Evolutionary conservation across 768 basidiomycete genomes (phyloP).

Genomic region (Hygrophorus pudorinus): DNA sequence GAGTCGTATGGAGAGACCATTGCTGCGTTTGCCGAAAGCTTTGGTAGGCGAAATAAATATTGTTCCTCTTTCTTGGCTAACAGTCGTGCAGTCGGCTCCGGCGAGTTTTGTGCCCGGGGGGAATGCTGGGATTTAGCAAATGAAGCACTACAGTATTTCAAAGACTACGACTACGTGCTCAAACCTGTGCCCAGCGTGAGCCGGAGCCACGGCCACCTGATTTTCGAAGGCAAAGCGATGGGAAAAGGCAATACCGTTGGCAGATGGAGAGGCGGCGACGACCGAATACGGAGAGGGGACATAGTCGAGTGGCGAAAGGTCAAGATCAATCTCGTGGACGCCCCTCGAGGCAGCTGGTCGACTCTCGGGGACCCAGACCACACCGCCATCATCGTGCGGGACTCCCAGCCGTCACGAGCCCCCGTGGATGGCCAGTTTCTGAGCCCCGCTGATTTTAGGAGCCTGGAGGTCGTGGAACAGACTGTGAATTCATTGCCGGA

Average conservation of each 20-base stretch:
- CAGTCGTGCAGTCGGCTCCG: constrained; percentile 18
- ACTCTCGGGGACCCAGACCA: constrained; percentile 44
- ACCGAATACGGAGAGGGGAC: constrained; percentile 41
- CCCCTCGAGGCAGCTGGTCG: constrained; percentile 16
- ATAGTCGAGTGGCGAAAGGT: constrained; percentile 44
- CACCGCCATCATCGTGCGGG: constrained; percentile 39
- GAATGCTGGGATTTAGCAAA: constrained; percentile 52
- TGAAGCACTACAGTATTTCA: constrained; percentile 35
- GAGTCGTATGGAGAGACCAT: constrained; percentile 41
- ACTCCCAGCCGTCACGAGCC: constrained; percentile 21
- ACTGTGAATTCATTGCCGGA: constrained; percentile 31
- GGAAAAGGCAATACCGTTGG: constrained; percentile 26
- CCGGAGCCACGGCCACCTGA: constrained; percentile 46
- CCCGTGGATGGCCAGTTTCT: constrained; percentile 25
- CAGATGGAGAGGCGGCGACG: constrained; percentile 43
- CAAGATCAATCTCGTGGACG: constrained; percentile 19
- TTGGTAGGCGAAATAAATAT: constrained; percentile 5
- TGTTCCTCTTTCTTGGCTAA: too few relatives aligned
- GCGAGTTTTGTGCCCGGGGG: constrained; percentile 36
- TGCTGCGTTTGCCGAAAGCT: constrained; percentile 37
- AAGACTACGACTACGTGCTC: constrained; percentile 30
- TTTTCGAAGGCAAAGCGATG: constrained; percentile 32
- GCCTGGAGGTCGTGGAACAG: constrained; percentile 46
- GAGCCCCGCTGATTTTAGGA: constrained; percentile 28
- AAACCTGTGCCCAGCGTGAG: constrained; percentile 37